Evolutionary conservation across 176 grass and related monocot genomes (phyloP).

Genomic region (Aegilops sharonensis): DNA sequence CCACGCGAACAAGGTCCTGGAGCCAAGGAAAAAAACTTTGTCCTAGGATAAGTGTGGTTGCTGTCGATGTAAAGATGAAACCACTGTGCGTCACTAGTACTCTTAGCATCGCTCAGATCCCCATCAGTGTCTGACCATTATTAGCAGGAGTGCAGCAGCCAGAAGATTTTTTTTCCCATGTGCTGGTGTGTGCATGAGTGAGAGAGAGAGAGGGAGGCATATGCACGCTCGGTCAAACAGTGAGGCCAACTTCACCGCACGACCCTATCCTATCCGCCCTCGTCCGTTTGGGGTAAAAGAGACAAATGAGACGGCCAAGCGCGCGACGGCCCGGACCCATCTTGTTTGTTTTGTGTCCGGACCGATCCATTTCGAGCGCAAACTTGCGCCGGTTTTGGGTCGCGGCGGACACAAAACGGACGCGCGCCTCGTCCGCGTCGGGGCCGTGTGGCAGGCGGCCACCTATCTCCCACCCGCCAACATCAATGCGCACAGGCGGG

Average conservation of each 20-base stretch:
- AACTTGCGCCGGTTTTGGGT: too few species aligned
- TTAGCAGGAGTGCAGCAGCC: conserved; percentile 19
- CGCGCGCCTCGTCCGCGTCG: too few species aligned
- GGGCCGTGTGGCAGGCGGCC: too few species aligned
- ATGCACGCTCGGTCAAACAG: conserved; percentile 28
- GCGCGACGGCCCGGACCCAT: too few species aligned
- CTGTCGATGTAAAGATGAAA: conserved; percentile 2
- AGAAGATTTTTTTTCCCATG: background rate
- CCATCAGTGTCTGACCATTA: conserved; percentile 31
- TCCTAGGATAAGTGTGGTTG: background rate
- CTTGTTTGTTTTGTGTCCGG: too few species aligned
- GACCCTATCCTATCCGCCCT: too few species aligned
- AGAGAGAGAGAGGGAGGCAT: background rate
- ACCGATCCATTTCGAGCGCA: too few species aligned
- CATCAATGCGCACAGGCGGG: too few species aligned
- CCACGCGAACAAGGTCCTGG: background rate
- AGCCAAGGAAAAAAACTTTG: background rate
- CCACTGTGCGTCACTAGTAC: background rate
- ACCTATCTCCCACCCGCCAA: too few species aligned
- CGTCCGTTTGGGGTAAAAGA: too few species aligned
- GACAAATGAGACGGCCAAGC: too few species aligned
- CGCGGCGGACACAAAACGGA: too few species aligned
- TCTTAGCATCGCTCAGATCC: conserved; percentile 26
- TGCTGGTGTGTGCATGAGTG: background rate
- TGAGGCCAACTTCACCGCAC: background rate